Percentiles rank a stretch among this genome's conserved stretches.
Conservation (phyloP, 2,329 filamentous ascomycete genomes). For the Tolypocladium inflatum region DNA sequence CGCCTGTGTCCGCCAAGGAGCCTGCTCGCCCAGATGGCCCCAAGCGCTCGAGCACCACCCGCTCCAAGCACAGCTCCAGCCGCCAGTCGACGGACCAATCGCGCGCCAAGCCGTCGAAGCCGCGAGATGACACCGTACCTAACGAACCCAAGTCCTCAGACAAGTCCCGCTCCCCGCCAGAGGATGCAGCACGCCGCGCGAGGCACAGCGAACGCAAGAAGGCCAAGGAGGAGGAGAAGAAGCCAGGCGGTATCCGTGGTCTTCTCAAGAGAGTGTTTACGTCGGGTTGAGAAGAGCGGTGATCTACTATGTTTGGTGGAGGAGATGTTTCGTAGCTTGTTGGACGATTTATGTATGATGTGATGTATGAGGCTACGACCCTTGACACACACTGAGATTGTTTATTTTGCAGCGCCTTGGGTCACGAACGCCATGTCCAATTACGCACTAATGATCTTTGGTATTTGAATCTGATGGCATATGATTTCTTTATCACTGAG, state of each 20-base stretch:
- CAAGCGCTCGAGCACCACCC: constrained; percentile 18
- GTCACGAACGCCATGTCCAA: background rate
- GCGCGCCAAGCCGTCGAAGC: constrained; percentile 13
- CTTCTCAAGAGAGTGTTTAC: constrained; percentile 28
- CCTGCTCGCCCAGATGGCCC: constrained; percentile 14
- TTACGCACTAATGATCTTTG: background rate
- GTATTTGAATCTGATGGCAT: background rate
- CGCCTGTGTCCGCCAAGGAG: constrained; percentile 12
- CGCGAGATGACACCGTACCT: constrained; percentile 12
- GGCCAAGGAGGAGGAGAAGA: constrained; percentile 16
- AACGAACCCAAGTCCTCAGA: constrained; percentile 16
- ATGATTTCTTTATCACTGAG: background rate
- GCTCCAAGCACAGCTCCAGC: constrained; percentile 15
- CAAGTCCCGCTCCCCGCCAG: constrained; percentile 8
- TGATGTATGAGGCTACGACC: background rate
- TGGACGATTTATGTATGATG: constrained; percentile 5
- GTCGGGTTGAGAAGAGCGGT: constrained; percentile 5
- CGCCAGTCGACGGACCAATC: constrained; percentile 18
- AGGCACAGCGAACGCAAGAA: constrained; percentile 24
- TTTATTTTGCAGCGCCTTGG: background rate
- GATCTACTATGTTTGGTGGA: background rate
- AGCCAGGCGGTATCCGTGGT: constrained; percentile 21
- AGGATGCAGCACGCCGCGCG: constrained; percentile 23
- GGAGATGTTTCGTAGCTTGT: background rate
- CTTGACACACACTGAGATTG: background rate